Evolutionary conservation across 2,329 filamentous ascomycete genomes (phyloP).

Genomic region (Lasiodiplodia gonubiensis): DNA sequence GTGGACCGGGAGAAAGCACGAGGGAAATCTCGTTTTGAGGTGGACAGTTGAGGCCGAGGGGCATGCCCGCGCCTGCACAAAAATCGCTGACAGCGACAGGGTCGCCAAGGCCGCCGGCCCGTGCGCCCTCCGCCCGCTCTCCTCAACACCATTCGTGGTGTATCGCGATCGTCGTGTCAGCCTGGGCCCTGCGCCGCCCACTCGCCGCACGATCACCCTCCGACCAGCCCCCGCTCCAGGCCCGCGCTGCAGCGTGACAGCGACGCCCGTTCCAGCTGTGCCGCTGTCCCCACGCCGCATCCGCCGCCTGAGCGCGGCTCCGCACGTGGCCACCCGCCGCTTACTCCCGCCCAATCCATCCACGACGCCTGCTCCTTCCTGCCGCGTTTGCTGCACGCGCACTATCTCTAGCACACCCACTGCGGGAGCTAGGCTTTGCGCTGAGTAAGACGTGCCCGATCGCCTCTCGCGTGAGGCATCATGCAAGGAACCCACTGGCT

Average conservation of each 20-base stretch:
- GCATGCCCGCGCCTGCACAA: slow-evolving; percentile 22
- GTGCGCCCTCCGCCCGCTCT: slow-evolving; percentile 8
- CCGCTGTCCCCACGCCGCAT: background rate
- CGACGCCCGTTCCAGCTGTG: background rate
- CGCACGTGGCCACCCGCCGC: background rate
- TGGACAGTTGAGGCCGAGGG: slow-evolving; percentile 23
- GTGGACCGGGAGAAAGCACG: slow-evolving; percentile 23
- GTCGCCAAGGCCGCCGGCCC: slow-evolving; percentile 10
- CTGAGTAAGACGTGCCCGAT: slow-evolving; percentile 10
- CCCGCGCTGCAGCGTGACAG: background rate
- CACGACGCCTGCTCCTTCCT: background rate
- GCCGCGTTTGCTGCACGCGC: background rate
- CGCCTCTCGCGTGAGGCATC: background rate
- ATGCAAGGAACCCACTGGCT: slow-evolving; percentile 9
- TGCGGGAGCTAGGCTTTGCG: background rate
- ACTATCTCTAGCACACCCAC: background rate
- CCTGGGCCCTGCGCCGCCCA: slow-evolving; percentile 15
- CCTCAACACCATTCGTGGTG: slow-evolving; percentile 23
- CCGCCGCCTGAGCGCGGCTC: background rate
- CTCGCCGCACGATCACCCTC: slow-evolving; percentile 17
- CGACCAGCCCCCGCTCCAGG: background rate
- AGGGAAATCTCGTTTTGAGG: slow-evolving; percentile 26
- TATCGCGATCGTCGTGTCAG: slow-evolving; percentile 25
- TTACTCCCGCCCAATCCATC: background rate
- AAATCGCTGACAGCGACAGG: slow-evolving; percentile 24